These are phyloP conservation scores for Hibiscus trionum DNA, from an alignment of 345 rosid species.

Conservation along the genomic window DNA sequence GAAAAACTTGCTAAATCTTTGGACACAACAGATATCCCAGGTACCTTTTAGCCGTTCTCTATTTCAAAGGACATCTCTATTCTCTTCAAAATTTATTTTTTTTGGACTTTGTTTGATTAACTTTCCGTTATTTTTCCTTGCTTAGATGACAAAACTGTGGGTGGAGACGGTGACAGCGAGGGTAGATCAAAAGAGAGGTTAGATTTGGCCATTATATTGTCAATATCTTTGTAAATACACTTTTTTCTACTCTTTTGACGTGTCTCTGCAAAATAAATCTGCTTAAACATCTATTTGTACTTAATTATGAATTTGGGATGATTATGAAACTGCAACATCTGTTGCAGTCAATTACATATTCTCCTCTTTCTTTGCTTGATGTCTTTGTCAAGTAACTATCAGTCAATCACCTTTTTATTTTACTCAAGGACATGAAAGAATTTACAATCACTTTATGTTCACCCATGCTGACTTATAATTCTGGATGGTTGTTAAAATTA, in stretches of 20 bases:
- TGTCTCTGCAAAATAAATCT: not conserved
- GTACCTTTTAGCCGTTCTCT: conserved; percentile 20
- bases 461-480: too few species aligned
- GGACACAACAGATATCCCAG: conserved; percentile 31
- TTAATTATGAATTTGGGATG: not conserved
- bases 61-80: not conserved
- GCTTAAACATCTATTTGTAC: not conserved
- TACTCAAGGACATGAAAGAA: too few species aligned
- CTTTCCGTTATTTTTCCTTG: not conserved
- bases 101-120: not conserved
- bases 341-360: too few species aligned
- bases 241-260: not conserved
- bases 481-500: not conserved
- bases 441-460: too few species aligned
- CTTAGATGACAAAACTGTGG: not conserved
- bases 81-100: not conserved
- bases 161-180: not conserved
- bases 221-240: not conserved
- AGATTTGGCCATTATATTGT: not conserved
- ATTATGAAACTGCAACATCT: not conserved
- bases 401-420: too few species aligned
- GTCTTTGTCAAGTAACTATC: not conserved
- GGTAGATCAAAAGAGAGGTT: conserved; percentile 5
- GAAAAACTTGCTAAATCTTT: conserved; percentile 52
- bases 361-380: too few species aligned